Evolutionary conservation across 164 flowering plant species (phyloP), one percentile per base, ranked within the genome.

Genomic region (Magnolia officinalis): DNA sequence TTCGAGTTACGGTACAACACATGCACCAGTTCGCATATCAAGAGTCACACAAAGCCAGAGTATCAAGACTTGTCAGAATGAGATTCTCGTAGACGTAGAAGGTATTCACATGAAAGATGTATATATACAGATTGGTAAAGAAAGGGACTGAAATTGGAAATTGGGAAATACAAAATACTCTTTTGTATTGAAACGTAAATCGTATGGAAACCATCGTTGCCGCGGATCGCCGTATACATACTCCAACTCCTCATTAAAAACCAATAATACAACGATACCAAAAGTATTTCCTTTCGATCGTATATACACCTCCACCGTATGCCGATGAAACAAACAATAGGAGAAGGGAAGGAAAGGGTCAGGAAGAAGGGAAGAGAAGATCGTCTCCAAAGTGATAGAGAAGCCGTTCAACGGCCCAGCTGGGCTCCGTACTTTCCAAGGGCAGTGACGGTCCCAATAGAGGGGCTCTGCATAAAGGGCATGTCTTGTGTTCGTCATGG

Each of bases 401-500:
- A 29, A 78, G 76, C 50, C 58, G 59, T 63, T 78, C 80, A 21
- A 78, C 80, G 2, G 76, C 76, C 80, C 80, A 78, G 74, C 76
- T 78, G 20, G 79, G 71, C 72, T 72, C 75, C 1, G 79, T n/a
- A 63, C 75, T 8, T 37, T 50, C 61, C 11, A 49, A 7, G 49
- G 11, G 49, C 19, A 23, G 8, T 0, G 61, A 55, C 13, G 18
- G 49, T 19, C 67, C 73, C 66, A 69, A 7, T 19, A 78, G 63
- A 1, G 80, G 73, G n/a, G 77, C 63, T 23, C 80, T 61, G 72
- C 80, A 78, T 1, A 78, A 76, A 6, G 93, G 96, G 37, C 96
- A 91, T 1, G 89, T 88, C 66, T 79, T 77, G 71, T 82, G 84
- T 8, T 75, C 78, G 70, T 84, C 81, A 64, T 84, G 81, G 63